Percentiles rank a stretch among this genome's conserved stretches.
phyloP scores from a whole-genome alignment of 202 grass and related monocot genomes.

The Digitaria exilis region DNA sequence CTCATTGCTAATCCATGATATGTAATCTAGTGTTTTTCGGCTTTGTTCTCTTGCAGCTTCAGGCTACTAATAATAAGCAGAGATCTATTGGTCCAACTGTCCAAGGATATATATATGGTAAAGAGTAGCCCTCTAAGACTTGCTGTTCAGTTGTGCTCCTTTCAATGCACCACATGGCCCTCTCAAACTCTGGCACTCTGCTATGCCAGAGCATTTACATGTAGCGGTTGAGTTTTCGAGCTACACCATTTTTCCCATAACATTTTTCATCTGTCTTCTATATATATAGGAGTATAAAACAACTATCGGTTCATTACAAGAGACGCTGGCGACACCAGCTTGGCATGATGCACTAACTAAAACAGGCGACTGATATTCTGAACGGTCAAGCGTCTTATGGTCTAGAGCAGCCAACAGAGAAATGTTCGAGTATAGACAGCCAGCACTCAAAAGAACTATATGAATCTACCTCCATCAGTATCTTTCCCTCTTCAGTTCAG shows the following conservation, averaged over 20 bases:
- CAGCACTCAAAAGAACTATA: neutral
- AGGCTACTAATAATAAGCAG: too few species aligned
- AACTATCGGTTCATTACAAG: neutral
- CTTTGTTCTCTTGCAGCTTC: too few species aligned
- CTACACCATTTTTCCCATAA: neutral
- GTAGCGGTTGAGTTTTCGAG: neutral
- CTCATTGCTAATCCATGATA: too few species aligned
- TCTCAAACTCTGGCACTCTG: neutral
- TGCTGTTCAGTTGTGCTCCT: neutral
- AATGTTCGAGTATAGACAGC: neutral
- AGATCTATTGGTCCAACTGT: neutral
- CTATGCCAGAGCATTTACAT: neutral
- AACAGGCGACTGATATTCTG: neutral
- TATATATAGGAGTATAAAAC: too few species aligned
- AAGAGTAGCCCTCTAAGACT: neutral
- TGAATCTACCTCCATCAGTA: neutral
- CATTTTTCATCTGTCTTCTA: neutral
- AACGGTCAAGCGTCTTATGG: neutral
- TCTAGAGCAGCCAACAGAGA: neutral
- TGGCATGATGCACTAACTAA: neutral
- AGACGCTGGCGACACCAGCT: neutral
- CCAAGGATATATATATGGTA: neutral
- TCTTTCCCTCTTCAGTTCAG: neutral
- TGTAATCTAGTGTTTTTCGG: too few species aligned
- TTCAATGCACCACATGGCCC: neutral